phyloP scores from a whole-genome alignment of 2,329 filamentous ascomycete species.

The Boeremia lycopersici region DNA sequence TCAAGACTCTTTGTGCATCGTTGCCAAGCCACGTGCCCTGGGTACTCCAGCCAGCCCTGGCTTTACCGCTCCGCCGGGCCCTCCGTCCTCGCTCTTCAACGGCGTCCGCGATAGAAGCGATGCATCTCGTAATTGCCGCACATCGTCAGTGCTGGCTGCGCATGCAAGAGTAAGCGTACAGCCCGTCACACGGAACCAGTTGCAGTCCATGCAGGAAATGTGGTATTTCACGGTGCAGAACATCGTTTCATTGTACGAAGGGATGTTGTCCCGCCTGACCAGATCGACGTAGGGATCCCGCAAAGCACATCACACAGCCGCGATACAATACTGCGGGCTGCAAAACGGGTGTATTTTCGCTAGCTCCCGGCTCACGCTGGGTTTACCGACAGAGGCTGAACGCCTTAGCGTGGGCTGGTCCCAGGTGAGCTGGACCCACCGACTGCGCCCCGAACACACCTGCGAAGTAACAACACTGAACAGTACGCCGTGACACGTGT shows the following conservation, averaged over 20 bases:
- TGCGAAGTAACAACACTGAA: slow-evolving; percentile 4
- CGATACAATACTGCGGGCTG: neutral
- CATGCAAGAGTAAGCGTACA: neutral
- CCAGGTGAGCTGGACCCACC: slow-evolving; percentile 1
- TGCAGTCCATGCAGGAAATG: neutral
- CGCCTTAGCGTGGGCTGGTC: slow-evolving; percentile 9
- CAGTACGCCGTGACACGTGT: neutral
- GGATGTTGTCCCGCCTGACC: neutral
- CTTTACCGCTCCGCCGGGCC: slow-evolving; percentile 5
- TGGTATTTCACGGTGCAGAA: neutral
- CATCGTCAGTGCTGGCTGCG: neutral
- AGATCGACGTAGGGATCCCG: neutral
- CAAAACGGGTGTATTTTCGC: slow-evolving; percentile 10
- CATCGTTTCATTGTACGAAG: slow-evolving; percentile 5
- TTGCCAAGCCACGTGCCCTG: slow-evolving; percentile 20
- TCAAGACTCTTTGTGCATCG: slow-evolving; percentile 13
- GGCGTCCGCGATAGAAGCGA: neutral
- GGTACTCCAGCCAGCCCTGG: slow-evolving; percentile 19
- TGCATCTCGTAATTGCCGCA: neutral
- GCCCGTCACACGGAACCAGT: neutral
- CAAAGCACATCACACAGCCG: neutral
- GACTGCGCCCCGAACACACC: slow-evolving; percentile 4
- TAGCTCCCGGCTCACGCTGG: slow-evolving; percentile 1
- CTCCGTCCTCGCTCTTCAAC: neutral
- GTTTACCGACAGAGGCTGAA: slow-evolving; percentile 11